Percentiles rank a stretch among this genome's conserved stretches.
Conservation (phyloP, 169 alveolate genomes). For the Haemoproteus tartakovskyi region DNA sequence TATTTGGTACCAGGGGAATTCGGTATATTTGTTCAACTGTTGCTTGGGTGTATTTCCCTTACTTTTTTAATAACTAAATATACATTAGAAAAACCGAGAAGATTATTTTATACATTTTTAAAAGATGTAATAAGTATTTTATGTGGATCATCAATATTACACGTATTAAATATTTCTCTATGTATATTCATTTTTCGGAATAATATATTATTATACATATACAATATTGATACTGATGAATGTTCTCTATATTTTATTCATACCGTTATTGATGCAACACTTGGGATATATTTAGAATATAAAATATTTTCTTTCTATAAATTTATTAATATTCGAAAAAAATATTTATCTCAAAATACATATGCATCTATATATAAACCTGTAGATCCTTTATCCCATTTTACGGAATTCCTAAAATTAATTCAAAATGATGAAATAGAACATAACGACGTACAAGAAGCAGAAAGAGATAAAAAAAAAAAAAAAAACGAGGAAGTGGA, state of each 20-base stretch:
- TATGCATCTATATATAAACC: constrained; percentile 6
- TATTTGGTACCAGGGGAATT: constrained; percentile 77
- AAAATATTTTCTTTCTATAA: constrained; percentile 45
- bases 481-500: background rate
- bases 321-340: constrained; percentile 11
- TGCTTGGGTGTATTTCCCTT: constrained; percentile 68
- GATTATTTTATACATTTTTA: constrained; percentile 68
- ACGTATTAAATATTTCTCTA: constrained; percentile 69
- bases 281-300: constrained; percentile 74
- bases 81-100: constrained; percentile 70
- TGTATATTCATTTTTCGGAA: constrained; percentile 69
- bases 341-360: constrained; percentile 8
- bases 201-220: constrained; percentile 1
- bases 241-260: constrained; percentile 77
- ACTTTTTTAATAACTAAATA: constrained; percentile 71
- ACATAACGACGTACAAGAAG: too few species aligned
- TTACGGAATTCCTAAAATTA: constrained; percentile 10
- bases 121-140: constrained; percentile 70
- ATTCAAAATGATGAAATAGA: background rate
- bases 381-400: constrained; percentile 26
- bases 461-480: background rate
- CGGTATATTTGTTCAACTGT: constrained; percentile 74
- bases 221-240: constrained; percentile 67
- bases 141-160: constrained; percentile 77
- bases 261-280: constrained; percentile 73